Evolutionary conservation across 2,329 filamentous ascomycete genomes (phyloP).

Genomic region (Trichoderma harzianum): DNA sequence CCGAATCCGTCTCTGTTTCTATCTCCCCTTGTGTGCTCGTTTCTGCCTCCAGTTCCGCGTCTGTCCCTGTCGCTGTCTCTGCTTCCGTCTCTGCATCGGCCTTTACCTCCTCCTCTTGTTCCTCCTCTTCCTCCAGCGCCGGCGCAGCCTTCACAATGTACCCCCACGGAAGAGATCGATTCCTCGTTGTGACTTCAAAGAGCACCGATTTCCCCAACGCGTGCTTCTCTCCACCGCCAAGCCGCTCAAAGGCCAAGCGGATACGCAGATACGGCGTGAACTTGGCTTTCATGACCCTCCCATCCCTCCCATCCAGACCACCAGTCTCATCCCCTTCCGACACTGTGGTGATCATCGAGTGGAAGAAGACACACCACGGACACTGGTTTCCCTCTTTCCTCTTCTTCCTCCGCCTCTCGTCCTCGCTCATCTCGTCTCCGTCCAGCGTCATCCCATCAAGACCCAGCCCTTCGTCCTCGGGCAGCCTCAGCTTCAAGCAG

Average conservation of each 20-base stretch:
- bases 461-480: background rate
- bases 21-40: background rate
- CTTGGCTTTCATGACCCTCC: conserved; percentile 24
- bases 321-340: conserved; percentile 25
- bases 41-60: background rate
- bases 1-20: background rate
- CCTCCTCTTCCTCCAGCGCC: background rate
- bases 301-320: conserved; percentile 1
- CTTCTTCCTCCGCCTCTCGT: background rate
- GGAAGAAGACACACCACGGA: conserved; percentile 40
- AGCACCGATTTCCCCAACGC: conserved; percentile 35
- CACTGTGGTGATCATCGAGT: conserved; percentile 32
- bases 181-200: conserved; percentile 37
- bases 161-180: conserved; percentile 36
- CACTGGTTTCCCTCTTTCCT: conserved; percentile 22
- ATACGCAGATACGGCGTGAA: conserved; percentile 40
- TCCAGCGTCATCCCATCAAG: background rate
- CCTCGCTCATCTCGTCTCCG: background rate
- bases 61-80: background rate
- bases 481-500: conserved; percentile 5
- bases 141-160: conserved; percentile 33
- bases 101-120: background rate
- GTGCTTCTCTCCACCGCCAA: conserved; percentile 37
- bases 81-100: background rate
- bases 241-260: conserved; percentile 37